These are phyloP conservation scores for Brettanomyces custersianus DNA, from an alignment of 805 yeast species.

Conservation along the genomic window DNA sequence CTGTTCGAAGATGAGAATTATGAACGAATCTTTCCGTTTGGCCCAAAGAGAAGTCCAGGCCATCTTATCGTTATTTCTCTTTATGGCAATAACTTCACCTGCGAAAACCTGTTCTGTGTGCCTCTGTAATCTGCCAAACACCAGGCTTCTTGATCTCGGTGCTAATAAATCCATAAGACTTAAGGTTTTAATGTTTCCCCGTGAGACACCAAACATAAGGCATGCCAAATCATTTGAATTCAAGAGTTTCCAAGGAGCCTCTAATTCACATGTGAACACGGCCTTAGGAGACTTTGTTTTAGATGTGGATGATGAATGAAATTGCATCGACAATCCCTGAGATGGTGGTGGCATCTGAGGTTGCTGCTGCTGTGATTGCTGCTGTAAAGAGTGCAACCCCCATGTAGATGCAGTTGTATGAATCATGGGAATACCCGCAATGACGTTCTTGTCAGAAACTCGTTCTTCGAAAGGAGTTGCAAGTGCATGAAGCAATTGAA, in stretches of 20 bases:
- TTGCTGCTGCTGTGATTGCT: conserved; percentile 27
- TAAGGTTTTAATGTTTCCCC: conserved; percentile 48
- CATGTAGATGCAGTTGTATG: conserved; percentile 15
- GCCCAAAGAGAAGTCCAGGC: conserved; percentile 94
- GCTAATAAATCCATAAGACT: conserved; percentile 72
- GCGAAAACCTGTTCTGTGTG: conserved; percentile 50
- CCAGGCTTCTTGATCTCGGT: conserved; percentile 65
- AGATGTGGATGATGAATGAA: conserved; percentile 58
- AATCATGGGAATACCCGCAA: conserved; percentile 20
- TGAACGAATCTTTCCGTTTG: conserved; percentile 56
- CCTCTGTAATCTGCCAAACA: conserved; percentile 43
- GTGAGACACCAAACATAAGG: conserved; percentile 73
- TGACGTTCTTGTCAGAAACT: conserved; percentile 6
- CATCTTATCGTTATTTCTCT: conserved; percentile 51
- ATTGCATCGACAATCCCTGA: conserved; percentile 16
- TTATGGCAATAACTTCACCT: conserved; percentile 79
- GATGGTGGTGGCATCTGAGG: conserved; percentile 13
- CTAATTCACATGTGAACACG: conserved; percentile 67
- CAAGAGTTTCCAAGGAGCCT: conserved; percentile 69
- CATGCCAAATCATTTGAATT: conserved; percentile 90
- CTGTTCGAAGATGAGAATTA: conserved; percentile 82
- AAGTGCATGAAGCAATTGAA: conserved; percentile 48
- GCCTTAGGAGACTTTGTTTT: conserved; percentile 73
- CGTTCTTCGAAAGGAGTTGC: conserved; percentile 58
- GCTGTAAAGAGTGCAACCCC: conserved; percentile 3